These are phyloP conservation scores for Lachnellula subtilissima DNA, from an alignment of 2,329 filamentous ascomycete genomes.

Conservation along the genomic window DNA sequence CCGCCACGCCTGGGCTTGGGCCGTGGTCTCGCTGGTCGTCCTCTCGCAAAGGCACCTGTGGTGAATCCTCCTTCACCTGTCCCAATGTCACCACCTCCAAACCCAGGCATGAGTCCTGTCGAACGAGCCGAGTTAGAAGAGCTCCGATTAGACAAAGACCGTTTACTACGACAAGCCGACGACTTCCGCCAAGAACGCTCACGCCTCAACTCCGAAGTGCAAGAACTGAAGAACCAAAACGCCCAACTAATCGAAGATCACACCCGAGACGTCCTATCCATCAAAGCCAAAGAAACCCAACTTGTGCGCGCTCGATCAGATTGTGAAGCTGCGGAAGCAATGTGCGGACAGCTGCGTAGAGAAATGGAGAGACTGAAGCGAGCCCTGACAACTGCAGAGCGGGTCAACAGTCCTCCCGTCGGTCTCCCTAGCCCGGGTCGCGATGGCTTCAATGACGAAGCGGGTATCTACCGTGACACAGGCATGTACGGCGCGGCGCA, in stretches of 20 bases:
- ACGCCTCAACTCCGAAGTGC: constrained; percentile 78
- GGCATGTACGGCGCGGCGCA: constrained; percentile 27
- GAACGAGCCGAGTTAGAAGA: constrained; percentile 92
- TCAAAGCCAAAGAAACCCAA: constrained; percentile 98
- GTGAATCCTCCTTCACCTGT: constrained; percentile 45
- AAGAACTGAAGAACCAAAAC: constrained; percentile 95
- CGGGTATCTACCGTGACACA: constrained; percentile 53
- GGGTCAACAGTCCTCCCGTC: constrained; percentile 36
- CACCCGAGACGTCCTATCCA: constrained; percentile 88
- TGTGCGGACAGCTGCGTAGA: constrained; percentile 74
- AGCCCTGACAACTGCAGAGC: constrained; percentile 63
- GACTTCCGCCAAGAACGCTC: constrained; percentile 78
- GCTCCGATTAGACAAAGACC: constrained; percentile 76
- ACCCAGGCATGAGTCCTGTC: constrained; percentile 66
- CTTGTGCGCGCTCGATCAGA: constrained; percentile 88
- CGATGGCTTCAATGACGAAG: constrained; percentile 52
- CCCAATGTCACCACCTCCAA: constrained; percentile 52
- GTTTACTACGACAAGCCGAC: constrained; percentile 68
- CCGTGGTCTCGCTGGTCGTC: constrained; percentile 76
- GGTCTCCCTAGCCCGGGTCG: constrained; percentile 37
- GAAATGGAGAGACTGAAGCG: constrained; percentile 93
- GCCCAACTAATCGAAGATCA: constrained; percentile 96
- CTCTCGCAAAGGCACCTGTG: constrained; percentile 65
- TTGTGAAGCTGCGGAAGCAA: constrained; percentile 80
- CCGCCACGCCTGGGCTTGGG: constrained; percentile 33